phyloP scores from a whole-genome alignment of 2,329 filamentous ascomycete genomes.

The Dactylellina haptotyla region DNA sequence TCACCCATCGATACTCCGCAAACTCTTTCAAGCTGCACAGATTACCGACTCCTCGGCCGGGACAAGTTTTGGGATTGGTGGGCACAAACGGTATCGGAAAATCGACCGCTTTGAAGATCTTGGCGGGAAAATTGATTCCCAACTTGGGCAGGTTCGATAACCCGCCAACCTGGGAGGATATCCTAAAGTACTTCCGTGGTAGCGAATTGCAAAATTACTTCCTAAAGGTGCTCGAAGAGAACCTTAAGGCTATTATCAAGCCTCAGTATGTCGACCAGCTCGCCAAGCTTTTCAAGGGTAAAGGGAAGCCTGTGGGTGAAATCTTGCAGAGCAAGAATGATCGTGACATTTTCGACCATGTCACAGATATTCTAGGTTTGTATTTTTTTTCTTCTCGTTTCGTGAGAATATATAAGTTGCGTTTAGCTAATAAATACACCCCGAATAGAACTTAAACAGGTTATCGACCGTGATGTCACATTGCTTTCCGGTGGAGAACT shows the following conservation, averaged over 20 bases:
- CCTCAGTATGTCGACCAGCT: constrained; percentile 99
- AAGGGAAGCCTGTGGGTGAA: constrained; percentile 79
- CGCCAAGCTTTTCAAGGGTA: constrained; percentile 85
- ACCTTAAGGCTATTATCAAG: constrained; percentile 97
- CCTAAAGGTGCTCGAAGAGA: constrained; percentile 95
- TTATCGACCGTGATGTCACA: constrained; percentile 89
- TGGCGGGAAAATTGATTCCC: constrained; percentile 97
- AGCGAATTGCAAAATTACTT: constrained; percentile 99
- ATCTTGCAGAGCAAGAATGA: constrained; percentile 80
- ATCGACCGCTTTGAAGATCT: constrained; percentile 98
- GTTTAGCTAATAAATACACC: constrained; percentile 32
- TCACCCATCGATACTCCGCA: constrained; percentile 97
- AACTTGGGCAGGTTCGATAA: constrained; percentile 95
- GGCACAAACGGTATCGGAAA: constrained; percentile 99
- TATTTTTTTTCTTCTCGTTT: constrained; percentile 9
- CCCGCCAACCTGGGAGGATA: constrained; percentile 98
- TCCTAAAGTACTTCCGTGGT: constrained; percentile 96
- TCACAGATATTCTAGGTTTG: constrained; percentile 78
- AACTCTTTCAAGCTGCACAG: constrained; percentile 99
- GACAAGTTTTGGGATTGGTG: constrained; percentile 93
- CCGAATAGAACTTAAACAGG: constrained; percentile 78
- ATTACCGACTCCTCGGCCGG: constrained; percentile 92
- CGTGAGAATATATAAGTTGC: too few species aligned
- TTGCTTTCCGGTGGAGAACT: constrained; percentile 96
- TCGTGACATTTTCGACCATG: constrained; percentile 81